phyloP scores from a whole-genome alignment of 345 rosid species.

The Citrus glauca region DNA sequence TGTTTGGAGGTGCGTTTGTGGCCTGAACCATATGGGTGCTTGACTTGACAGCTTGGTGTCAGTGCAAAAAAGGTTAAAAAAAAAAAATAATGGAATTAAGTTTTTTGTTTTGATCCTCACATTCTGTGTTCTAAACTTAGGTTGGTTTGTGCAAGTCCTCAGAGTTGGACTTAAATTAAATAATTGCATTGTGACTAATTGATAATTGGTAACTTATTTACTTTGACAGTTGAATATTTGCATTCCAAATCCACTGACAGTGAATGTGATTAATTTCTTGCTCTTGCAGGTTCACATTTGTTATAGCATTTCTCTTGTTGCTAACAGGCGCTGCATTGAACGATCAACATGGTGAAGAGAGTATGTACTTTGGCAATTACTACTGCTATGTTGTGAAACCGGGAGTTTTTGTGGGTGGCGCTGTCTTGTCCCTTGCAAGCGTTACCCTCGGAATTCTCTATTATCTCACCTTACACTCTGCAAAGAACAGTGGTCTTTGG shows the following conservation, averaged over 20 bases:
- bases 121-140: neutral
- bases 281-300: constrained; percentile 74
- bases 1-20: neutral
- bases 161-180: neutral
- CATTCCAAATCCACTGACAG: neutral
- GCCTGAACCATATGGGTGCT: neutral
- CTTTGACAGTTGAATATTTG: neutral
- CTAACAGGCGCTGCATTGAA: constrained; percentile 82
- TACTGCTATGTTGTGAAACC: constrained; percentile 78
- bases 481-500: constrained; percentile 32
- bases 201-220: neutral
- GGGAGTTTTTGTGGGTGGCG: constrained; percentile 78
- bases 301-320: constrained; percentile 66
- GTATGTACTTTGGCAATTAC: constrained; percentile 41
- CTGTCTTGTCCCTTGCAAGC: constrained; percentile 56
- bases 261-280: neutral
- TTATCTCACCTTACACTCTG: constrained; percentile 48
- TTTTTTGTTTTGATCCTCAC: neutral
- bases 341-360: constrained; percentile 51
- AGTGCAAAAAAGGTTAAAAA: neutral
- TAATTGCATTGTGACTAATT: neutral
- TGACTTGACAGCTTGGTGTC: neutral
- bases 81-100: neutral
- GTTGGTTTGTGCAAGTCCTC: neutral
- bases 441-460: constrained; percentile 62